Evolutionary conservation across 2,329 filamentous ascomycete genomes (phyloP), one percentile per base, ranked within the genome.

Genomic region (Rhytidhysteron rufulum): DNA sequence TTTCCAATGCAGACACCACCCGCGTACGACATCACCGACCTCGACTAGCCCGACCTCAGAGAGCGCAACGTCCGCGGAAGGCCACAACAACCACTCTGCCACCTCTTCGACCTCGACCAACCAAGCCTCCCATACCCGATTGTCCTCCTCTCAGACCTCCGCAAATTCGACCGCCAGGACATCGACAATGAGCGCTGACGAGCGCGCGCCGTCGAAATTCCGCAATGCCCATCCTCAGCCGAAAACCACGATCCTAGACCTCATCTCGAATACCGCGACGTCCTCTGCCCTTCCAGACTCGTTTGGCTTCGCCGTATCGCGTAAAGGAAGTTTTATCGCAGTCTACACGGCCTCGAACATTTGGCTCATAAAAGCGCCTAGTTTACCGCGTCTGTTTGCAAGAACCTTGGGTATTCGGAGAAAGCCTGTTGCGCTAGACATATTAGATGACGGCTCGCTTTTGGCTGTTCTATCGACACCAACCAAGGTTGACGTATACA

Each of bases 401-500:
- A 44, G 63, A 34, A 66, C 60, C 4, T 47, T 67, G 38, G 55
- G 64, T 43, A 51, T 66, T 35, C 62, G 57, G 47, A 56, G 63
- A 39, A 66, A 63, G 39, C 63, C 63, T 2, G 53, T 66, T 11
- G 82, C 86, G 4, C 82, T 85, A 11, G 87, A 88, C 39, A 85
- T 95, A 48, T 78, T 85, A 29, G 88, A 95, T 53, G 80, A 91
- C 62, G 87, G 84, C 13, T 79, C 78, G 9, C 68, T 86, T 9
- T 73, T 95, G 22, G 89, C 86, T 1, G 86, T 95, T 5, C 71
- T 93, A 34, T 88, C 88, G 19, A 86, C 79, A 5, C 85, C 88
- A 48, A 86, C 90, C 69, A 85, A 90, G 61, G 83, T 94, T 45
- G 87, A 95, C 54, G 66, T 95, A n/a, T 95, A 95, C 62, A 79